A percentile compares a stretch with the other conserved stretches of the same genome.
phyloP scores from a whole-genome alignment of 2,329 filamentous ascomycete species.

The Diaporthe helianthi region DNA sequence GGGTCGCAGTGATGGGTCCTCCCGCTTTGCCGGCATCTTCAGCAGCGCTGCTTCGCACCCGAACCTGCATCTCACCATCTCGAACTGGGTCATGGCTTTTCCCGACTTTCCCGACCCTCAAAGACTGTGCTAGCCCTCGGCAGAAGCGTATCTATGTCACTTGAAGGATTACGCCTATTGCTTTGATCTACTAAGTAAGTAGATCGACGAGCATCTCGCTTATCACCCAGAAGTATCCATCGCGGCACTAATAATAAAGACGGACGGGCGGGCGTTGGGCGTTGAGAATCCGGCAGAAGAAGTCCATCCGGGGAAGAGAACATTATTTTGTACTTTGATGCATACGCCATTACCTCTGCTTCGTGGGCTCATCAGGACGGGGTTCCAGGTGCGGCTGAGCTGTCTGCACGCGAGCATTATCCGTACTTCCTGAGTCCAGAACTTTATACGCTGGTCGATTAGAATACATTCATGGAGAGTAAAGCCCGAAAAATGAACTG shows the following conservation, averaged over 20 bases:
- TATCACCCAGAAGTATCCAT: neutral
- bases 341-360: neutral
- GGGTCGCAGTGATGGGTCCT: neutral
- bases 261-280: neutral
- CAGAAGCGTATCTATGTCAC: too few relatives aligned
- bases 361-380: neutral
- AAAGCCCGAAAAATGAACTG: neutral
- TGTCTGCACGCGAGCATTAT: neutral
- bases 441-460: conserved; percentile 6
- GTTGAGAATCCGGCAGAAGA: too few relatives aligned
- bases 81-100: too few relatives aligned
- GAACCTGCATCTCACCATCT: too few relatives aligned
- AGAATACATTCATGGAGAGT: conserved; percentile 9
- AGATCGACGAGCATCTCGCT: neutral
- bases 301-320: too few relatives aligned
- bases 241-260: neutral
- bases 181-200: too few relatives aligned
- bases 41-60: too few relatives aligned
- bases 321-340: too few relatives aligned
- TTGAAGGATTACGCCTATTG: neutral
- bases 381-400: neutral
- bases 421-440: conserved; percentile 5
- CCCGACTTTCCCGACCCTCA: too few relatives aligned
- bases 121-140: too few relatives aligned
- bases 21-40: too few relatives aligned